Evolutionary conservation across 257 asterid genomes (phyloP), one percentile per base, ranked within the genome.

Genomic region (Catharanthus roseus): DNA sequence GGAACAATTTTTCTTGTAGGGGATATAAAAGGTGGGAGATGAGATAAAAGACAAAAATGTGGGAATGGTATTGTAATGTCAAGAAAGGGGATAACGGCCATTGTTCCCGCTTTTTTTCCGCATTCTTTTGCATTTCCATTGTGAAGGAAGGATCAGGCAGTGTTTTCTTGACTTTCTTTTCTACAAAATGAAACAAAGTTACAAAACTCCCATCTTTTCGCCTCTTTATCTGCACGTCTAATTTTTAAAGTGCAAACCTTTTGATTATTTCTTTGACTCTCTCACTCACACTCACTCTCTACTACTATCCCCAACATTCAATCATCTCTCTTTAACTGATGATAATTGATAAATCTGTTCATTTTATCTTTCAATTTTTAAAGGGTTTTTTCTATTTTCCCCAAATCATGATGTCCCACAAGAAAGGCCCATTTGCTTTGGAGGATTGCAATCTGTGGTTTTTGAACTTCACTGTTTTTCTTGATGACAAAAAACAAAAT

Each of bases 381-480:
- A 12, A 13, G 21, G 3, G 16, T 60, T 60, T 29, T 31, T 51
- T 62, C 15, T 6, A 5, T 18, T 18, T 33, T 2, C 10, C 36
- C n/a, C 18, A 62, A 61, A 19, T 3, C 29, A 65, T 85, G 96
- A 68, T n/a, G n/a, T n/a, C 97, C 93, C 96, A 91, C 96, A 72
- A 45, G 28, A 66, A 51, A 79, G 83, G 83, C 79, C 85, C 90
- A 58, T 3, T 53, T 74, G 26, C 56, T 76, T 79, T 77, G 87
- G 86, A 78, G 83, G 80, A 77, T 85, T 86, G 87, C 83, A 81
- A 76, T 79, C 74, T 79, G 77, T 85, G 84, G 78, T 76, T 73
- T 88, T 51, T 38, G 90, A 55, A 77, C 74, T 79, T 57, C 84
- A 76, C 75, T 81, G 89, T 86, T 42, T 80, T 77, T 90, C 80